Evolutionary conservation across 257 asterid species (phyloP).

Genomic region (Gentiana macrophylla): DNA sequence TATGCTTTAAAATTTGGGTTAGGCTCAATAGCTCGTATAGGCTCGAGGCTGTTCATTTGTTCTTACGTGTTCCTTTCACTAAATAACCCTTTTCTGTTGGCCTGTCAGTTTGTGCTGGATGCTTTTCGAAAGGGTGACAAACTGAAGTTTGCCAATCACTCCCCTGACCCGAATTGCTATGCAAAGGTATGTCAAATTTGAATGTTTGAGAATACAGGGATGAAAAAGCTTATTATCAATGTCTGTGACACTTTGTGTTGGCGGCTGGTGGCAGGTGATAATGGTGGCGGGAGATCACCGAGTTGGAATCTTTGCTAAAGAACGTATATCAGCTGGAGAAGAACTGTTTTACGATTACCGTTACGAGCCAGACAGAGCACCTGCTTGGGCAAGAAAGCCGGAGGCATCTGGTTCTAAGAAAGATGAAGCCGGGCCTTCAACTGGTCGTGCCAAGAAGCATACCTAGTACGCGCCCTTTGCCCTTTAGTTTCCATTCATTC

Average conservation of each 20-base stretch:
- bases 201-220: background rate
- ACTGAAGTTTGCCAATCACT: constrained; percentile 87
- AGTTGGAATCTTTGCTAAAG: constrained; percentile 87
- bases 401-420: constrained; percentile 49
- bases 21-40: too few species aligned
- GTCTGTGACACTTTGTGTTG: background rate
- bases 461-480: constrained; percentile 10
- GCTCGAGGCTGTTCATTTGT: too few species aligned
- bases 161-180: constrained; percentile 90
- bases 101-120: constrained; percentile 75
- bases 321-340: constrained; percentile 69
- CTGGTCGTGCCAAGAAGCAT: constrained; percentile 31
- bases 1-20: too few species aligned
- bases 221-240: background rate
- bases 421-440: constrained; percentile 26
- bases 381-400: constrained; percentile 90
- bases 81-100: too few species aligned
- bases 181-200: constrained; percentile 47
- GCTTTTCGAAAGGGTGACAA: constrained; percentile 88
- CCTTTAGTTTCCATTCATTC: background rate
- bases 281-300: constrained; percentile 93
- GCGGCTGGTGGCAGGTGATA: constrained; percentile 52
- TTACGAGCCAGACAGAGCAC: constrained; percentile 74
- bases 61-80: too few species aligned
- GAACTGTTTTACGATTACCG: constrained; percentile 86